Evolutionary conservation across 768 basidiomycete genomes (phyloP).

Genomic region (Boletus edulis): DNA sequence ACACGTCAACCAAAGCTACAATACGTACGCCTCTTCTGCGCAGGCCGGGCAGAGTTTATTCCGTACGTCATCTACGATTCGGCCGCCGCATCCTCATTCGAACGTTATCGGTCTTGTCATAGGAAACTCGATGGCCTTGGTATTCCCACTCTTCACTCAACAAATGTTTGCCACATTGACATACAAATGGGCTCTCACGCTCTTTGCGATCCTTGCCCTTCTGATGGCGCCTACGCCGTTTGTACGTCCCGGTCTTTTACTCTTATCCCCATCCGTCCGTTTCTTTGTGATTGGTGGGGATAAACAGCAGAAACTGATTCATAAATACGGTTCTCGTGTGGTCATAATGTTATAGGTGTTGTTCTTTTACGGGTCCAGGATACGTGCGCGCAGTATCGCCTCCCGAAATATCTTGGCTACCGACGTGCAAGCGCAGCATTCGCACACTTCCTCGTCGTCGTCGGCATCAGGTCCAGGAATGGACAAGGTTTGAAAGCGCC

Average conservation of each 20-base stretch:
- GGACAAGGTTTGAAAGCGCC: conserved; percentile 12
- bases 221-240: conserved; percentile 46
- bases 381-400: conserved; percentile 29
- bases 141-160: conserved; percentile 50
- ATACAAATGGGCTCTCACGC: conserved; percentile 47
- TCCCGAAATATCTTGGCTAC: conserved; percentile 19
- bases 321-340: neutral
- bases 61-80: conserved; percentile 30
- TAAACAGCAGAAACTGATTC: conserved; percentile 1
- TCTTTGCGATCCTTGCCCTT: conserved; percentile 40
- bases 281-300: neutral
- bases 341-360: conserved; percentile 14
- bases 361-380: conserved; percentile 32
- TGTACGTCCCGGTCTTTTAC: conserved; percentile 23
- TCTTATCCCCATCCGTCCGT: neutral
- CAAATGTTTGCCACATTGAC: conserved; percentile 46
- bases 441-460: neutral
- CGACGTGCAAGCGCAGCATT: conserved; percentile 2
- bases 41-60: conserved; percentile 50
- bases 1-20: conserved; percentile 29
- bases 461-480: neutral
- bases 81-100: no score
- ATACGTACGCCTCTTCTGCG: conserved; percentile 51
- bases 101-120: neutral
- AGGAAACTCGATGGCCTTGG: conserved; percentile 40